Evolutionary conservation across 495 filamentous ascomycete species (phyloP).

Genomic region (Staphylotrichum longicolle): DNA sequence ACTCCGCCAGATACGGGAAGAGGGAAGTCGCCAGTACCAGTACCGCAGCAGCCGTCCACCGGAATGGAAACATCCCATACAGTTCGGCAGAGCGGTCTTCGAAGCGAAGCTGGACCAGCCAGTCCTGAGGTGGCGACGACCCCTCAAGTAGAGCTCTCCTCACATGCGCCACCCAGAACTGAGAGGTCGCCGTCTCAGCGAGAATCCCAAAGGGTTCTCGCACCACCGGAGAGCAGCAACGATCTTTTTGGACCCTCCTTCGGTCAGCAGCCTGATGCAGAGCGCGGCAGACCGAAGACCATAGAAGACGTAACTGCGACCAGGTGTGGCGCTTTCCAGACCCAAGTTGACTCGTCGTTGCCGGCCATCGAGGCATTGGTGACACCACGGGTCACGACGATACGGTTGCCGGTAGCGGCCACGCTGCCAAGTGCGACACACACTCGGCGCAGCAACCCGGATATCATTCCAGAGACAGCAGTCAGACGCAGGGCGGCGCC

Average conservation of each 20-base stretch:
- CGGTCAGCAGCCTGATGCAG: not conserved
- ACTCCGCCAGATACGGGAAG: not conserved
- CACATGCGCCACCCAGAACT: too few species aligned
- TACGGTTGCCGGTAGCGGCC: not conserved
- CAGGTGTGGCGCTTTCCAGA: not conserved
- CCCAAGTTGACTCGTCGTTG: slow-evolving; percentile 5
- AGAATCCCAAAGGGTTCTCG: not conserved
- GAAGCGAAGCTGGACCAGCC: not conserved
- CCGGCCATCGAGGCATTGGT: not conserved
- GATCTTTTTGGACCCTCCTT: not conserved
- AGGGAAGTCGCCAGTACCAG: too few species aligned
- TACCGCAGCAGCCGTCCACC: not conserved
- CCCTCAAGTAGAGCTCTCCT: too few species aligned
- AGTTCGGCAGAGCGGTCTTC: not conserved
- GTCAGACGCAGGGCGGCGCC: not conserved
- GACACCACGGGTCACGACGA: not conserved
- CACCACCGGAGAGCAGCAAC: not conserved
- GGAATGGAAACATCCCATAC: not conserved
- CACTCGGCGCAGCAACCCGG: slow-evolving; percentile 19
- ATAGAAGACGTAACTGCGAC: not conserved
- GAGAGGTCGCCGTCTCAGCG: too few species aligned
- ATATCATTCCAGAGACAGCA: slow-evolving; percentile 17
- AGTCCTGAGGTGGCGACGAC: not conserved
- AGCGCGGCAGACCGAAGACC: not conserved
- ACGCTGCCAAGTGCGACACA: not conserved